Conservation (phyloP, 2,329 filamentous ascomycete genomes). For the Cercospora sp. region DNA sequence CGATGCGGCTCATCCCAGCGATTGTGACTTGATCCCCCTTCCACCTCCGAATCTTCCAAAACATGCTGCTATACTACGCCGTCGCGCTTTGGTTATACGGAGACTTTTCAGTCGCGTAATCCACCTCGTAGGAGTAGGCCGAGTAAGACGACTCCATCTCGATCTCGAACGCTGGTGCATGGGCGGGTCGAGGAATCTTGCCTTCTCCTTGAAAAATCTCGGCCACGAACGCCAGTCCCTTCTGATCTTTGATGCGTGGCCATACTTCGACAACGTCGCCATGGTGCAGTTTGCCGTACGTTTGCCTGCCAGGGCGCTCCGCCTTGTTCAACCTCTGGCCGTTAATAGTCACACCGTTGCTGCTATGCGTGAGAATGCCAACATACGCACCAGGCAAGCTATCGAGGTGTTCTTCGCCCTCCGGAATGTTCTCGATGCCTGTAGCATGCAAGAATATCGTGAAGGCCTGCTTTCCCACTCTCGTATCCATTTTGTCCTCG, state of each 20-base stretch:
- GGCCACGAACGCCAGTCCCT: conserved; percentile 16
- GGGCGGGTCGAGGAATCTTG: conserved; percentile 14
- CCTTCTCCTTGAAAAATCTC: conserved; percentile 22
- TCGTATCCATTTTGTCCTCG: conserved; percentile 61
- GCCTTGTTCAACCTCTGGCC: conserved; percentile 63
- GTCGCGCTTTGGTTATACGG: conserved; percentile 1
- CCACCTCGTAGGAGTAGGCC: background rate
- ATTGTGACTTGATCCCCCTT: background rate
- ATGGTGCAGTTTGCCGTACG: conserved; percentile 69
- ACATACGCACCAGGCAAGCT: conserved; percentile 59
- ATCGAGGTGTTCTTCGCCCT: conserved; percentile 56
- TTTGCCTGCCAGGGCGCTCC: conserved; percentile 51
- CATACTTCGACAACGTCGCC: conserved; percentile 78
- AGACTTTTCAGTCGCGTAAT: background rate
- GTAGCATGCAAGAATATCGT: conserved; percentile 74
- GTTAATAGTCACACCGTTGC: conserved; percentile 75
- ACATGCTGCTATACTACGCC: conserved; percentile 10
- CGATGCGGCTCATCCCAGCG: background rate
- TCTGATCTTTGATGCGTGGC: conserved; percentile 41
- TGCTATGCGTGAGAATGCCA: conserved; percentile 78
- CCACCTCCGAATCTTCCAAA: background rate
- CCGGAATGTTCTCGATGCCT: conserved; percentile 60
- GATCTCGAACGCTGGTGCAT: conserved; percentile 19
- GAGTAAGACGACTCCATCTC: conserved; percentile 18
- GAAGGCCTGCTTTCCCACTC: conserved; percentile 79